Base-by-base conservation (phyloP, 169 alveolate species). In the Plasmodium falciparum region DNA sequence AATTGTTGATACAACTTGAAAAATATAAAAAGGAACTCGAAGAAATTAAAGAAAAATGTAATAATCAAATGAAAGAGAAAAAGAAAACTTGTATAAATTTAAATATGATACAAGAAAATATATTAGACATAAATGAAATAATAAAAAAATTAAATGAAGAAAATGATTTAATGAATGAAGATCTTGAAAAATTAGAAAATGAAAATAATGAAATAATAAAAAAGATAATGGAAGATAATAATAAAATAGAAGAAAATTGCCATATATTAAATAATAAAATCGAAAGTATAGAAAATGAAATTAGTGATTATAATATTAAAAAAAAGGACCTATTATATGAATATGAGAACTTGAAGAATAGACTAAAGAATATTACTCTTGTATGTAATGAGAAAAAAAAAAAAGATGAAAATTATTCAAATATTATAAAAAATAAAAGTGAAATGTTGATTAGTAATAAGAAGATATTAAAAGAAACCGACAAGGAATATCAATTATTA, bases 1-100 rank as follows among this genome's bases (percentile, higher is more conserved):
- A 67, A 17, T 22, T 80, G 58, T 20, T 80, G 29, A 17, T 12
- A 71, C 15, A 71, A 11, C 54, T 80, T 39, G 90, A 80, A 12
- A 63, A 54, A 54, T 66, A 67, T 66, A 80, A 69, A 80, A 80
- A 67, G 29, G 90, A 80, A 50, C 58, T 80, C 47, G 83, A 80
- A 12, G 39, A 29, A 22, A 56, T 80, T 56, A 80, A 80, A 71
- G 83, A 80, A 33, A 67, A 69, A 9, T 80, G 90, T 67, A 80
- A 80, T 71, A 54, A 39, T 59, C 78, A 80, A 80, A 43, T 80
- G 90, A 80, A 54, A 29, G 90, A 80, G 58, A 80, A 80, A 61
- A 80, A 80, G 20, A 65, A 80, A 54, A 80, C 73, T 29, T 54
- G 83, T 11, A 66, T 50, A 12, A 72, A 80, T 24, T 80, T 80